A percentile compares a stretch with the other conserved stretches of the same genome.
Evolutionary conservation across 2,329 filamentous ascomycete species (phyloP).

Genomic region (Penicillium sp.): DNA sequence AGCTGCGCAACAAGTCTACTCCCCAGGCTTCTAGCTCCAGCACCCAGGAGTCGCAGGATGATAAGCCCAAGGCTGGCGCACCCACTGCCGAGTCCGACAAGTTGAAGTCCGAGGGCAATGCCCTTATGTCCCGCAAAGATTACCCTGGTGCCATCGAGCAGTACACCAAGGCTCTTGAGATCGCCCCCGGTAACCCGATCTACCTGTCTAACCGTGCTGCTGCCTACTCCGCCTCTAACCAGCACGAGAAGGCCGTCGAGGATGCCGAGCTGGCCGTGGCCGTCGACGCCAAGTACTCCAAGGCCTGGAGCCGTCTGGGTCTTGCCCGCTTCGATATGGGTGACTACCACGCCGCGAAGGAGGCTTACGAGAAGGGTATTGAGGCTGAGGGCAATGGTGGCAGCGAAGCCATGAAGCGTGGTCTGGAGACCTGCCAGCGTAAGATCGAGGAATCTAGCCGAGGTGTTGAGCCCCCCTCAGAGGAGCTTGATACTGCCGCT

Average conservation of each 20-base stretch:
- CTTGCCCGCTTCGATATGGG: conserved; percentile 89
- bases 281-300: conserved; percentile 90
- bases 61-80: conserved; percentile 36
- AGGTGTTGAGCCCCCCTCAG: conserved; percentile 51
- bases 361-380: conserved; percentile 91
- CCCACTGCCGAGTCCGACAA: conserved; percentile 73
- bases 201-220: conserved; percentile 98
- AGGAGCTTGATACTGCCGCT: conserved; percentile 52
- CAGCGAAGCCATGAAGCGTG: conserved; percentile 96
- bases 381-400: conserved; percentile 92
- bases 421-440: conserved; percentile 88
- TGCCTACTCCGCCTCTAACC: conserved; percentile 78
- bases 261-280: conserved; percentile 90
- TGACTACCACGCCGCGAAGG: conserved; percentile 87
- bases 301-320: conserved; percentile 92
- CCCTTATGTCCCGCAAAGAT: conserved; percentile 92
- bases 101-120: conserved; percentile 88
- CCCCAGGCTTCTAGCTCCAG: conserved; percentile 45
- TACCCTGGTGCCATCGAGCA: conserved; percentile 78
- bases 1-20: conserved; percentile 70
- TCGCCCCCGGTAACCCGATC: conserved; percentile 85
- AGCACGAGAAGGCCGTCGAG: conserved; percentile 79
- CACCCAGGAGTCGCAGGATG: conserved; percentile 40
- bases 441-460: conserved; percentile 77
- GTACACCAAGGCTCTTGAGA: conserved; percentile 81